A percentile compares a stretch with the other conserved stretches of the same genome.
These are phyloP conservation scores for Botryosphaeria dothidea DNA, from an alignment of 2,329 filamentous ascomycete species.

Conservation along the genomic window DNA sequence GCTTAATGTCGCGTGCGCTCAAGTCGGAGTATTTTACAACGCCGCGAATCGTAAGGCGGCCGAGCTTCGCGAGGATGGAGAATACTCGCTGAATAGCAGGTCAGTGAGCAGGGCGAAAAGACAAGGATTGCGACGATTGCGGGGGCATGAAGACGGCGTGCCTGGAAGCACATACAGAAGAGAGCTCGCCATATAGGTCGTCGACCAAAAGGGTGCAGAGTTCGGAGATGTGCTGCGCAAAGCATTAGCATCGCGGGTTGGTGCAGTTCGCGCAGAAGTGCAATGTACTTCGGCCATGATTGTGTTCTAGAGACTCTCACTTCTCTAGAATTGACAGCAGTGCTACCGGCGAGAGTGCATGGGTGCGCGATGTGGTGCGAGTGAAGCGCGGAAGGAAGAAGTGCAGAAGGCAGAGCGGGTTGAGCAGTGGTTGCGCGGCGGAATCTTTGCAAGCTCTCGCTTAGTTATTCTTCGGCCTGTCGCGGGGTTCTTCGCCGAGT, in stretches of 20 bases:
- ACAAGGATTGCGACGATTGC: background rate
- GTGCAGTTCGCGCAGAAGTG: background rate
- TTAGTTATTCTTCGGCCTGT: constrained; percentile 1
- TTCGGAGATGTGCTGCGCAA: constrained; percentile 74
- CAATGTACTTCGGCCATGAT: constrained; percentile 16
- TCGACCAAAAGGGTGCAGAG: constrained; percentile 87
- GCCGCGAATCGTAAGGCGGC: constrained; percentile 70
- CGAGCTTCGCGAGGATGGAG: constrained; percentile 72
- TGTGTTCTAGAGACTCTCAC: constrained; percentile 20
- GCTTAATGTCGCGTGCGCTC: constrained; percentile 71
- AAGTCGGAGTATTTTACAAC: constrained; percentile 73
- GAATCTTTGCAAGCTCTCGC: constrained; percentile 5
- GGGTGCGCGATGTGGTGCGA: constrained; percentile 7
- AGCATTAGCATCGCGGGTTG: constrained; percentile 3
- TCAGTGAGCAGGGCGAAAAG: background rate
- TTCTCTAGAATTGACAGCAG: constrained; percentile 17
- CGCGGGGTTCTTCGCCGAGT: background rate
- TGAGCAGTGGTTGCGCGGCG: background rate
- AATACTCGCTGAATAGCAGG: constrained; percentile 71
- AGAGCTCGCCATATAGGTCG: constrained; percentile 87
- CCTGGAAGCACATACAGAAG: constrained; percentile 66
- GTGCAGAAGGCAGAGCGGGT: background rate
- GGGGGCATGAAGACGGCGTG: background rate
- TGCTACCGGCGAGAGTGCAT: constrained; percentile 17
- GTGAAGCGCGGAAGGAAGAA: background rate